Percentiles rank a stretch among this genome's conserved stretches.
Conservation (phyloP, 2,329 filamentous ascomycete genomes). For the Cytospora leucostoma region DNA sequence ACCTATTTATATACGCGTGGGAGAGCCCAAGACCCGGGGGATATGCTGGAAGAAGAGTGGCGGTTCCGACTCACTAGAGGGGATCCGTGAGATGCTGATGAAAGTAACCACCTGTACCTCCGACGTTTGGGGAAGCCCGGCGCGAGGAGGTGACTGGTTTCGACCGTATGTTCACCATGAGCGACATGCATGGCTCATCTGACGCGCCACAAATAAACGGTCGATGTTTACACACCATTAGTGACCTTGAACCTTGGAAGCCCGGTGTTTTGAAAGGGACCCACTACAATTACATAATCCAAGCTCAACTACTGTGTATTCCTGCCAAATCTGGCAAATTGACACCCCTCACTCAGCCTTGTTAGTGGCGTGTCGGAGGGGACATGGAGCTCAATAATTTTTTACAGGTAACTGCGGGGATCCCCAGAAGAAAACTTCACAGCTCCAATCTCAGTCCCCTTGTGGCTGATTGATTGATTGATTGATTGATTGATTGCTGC, state of each 20-base stretch:
- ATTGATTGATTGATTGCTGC: background rate
- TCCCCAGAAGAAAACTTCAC: conserved; percentile 18
- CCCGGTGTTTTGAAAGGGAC: background rate
- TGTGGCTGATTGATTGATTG: conserved; percentile 3
- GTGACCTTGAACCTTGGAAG: background rate
- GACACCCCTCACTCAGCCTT: conserved; percentile 12
- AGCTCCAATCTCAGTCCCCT: conserved; percentile 9
- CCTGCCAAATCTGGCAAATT: conserved; percentile 1
- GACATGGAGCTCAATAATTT: conserved; percentile 10
- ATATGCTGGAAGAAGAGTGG: background rate
- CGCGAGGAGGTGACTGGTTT: background rate
- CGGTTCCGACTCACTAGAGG: background rate
- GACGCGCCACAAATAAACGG: background rate
- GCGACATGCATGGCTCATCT: background rate
- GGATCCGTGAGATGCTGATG: background rate
- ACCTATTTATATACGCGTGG: background rate
- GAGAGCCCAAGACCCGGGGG: background rate
- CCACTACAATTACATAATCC: conserved; percentile 1
- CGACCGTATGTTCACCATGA: background rate
- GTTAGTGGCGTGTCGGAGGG: conserved; percentile 12
- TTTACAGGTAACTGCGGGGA: conserved; percentile 22
- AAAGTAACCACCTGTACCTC: background rate
- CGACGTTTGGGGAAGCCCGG: background rate
- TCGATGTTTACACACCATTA: background rate
- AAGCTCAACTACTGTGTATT: background rate